Conservation (phyloP, 1,284 basidiomycete genomes). For the Anthracocystis setariae region DNA sequence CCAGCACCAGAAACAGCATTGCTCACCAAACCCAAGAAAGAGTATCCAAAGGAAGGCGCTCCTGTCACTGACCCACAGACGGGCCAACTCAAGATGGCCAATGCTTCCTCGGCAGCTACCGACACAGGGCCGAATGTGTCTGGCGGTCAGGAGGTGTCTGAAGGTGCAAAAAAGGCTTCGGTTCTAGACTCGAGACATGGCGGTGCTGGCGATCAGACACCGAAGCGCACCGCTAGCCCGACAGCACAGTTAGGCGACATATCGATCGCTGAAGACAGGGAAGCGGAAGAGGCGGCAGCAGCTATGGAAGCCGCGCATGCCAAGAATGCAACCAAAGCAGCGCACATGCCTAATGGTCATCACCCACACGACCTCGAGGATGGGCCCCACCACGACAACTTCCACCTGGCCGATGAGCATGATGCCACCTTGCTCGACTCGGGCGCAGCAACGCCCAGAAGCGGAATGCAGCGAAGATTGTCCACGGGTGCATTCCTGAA, state of each 20-base stretch:
- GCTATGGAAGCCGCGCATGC: constrained; percentile 37
- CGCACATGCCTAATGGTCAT: constrained; percentile 23
- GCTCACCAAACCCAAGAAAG: constrained; percentile 32
- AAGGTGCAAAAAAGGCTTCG: constrained; percentile 20
- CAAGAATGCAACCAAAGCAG: constrained; percentile 18
- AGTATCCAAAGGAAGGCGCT: constrained; percentile 46
- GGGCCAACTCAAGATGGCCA: constrained; percentile 40
- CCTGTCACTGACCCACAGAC: constrained; percentile 36
- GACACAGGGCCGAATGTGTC: constrained; percentile 10
- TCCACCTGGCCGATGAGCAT: constrained; percentile 48
- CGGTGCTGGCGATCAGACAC: constrained; percentile 26
- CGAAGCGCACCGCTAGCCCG: constrained; percentile 27
- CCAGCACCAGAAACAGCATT: constrained; percentile 3
- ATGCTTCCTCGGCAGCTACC: constrained; percentile 7
- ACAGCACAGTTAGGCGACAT: constrained; percentile 19
- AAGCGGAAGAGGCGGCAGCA: constrained; percentile 35
- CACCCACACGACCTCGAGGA: constrained; percentile 45
- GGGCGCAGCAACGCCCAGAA: constrained; percentile 29
- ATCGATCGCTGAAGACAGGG: constrained; percentile 30
- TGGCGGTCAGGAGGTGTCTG: constrained; percentile 11
- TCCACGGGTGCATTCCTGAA: constrained; percentile 59
- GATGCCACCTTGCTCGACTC: constrained; percentile 26
- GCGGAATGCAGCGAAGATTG: constrained; percentile 43
- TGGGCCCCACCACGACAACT: constrained; percentile 41
- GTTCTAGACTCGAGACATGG: not conserved